Conservation (phyloP, 306 rosid genomes). For the Citrullus amarus region DNA sequence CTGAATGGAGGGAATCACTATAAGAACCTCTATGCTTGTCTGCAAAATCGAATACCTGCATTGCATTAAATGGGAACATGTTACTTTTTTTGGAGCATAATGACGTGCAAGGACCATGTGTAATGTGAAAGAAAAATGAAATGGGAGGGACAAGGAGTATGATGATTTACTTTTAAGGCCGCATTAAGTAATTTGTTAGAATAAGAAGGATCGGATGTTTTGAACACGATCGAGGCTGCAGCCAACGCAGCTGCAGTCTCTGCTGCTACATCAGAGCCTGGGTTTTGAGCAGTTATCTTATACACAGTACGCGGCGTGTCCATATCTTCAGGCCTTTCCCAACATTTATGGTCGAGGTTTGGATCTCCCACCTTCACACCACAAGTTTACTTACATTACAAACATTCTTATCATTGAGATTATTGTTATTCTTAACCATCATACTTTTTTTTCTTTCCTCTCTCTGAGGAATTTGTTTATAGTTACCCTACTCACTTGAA, state of each 20-base stretch:
- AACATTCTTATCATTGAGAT: background rate
- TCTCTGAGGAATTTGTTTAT: background rate
- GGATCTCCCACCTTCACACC: slow-evolving; percentile 67
- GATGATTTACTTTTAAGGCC: slow-evolving; percentile 41
- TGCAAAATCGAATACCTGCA: slow-evolving; percentile 66
- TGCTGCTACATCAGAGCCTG: slow-evolving; percentile 87
- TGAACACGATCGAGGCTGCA: slow-evolving; percentile 79
- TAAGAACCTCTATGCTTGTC: slow-evolving; percentile 77
- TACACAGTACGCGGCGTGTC: slow-evolving; percentile 70
- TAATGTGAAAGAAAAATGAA: background rate
- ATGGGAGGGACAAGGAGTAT: background rate
- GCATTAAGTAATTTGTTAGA: slow-evolving; percentile 55
- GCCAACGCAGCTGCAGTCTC: slow-evolving; percentile 89
- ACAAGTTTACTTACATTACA: background rate
- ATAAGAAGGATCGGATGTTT: slow-evolving; percentile 48
- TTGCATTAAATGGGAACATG: background rate
- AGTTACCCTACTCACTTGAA: slow-evolving; percentile 42
- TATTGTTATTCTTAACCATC: background rate
- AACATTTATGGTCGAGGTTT: slow-evolving; percentile 61
- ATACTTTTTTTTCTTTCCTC: background rate
- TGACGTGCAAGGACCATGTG: background rate
- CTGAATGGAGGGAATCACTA: slow-evolving; percentile 58
- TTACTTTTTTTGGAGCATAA: background rate
- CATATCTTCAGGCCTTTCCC: slow-evolving; percentile 98
- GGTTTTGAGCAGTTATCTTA: slow-evolving; percentile 54